Base-by-base conservation (phyloP, 75 land plant genomes). In the Cupressus sempervirens region DNA sequence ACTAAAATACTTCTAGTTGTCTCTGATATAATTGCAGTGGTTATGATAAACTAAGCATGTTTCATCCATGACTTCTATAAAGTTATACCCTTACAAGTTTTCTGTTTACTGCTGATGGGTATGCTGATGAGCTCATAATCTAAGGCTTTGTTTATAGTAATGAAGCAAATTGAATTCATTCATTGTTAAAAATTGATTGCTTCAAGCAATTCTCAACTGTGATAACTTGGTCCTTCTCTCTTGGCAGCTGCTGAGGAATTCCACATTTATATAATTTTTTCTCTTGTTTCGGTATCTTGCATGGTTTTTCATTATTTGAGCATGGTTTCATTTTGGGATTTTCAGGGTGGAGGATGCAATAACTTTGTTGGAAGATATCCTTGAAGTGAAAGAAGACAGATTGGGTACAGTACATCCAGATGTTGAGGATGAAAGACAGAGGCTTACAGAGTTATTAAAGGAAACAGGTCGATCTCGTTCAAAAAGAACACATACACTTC, bases 371-470 rank as follows among this genome's bases (percentile, higher is more conserved):
- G 91, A 90, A 76, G 58, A 84, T 16, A 54, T 90, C 29, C 50
- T 90, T 50, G 90, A 90, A 62, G 88, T 87, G 43, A 90, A 90
- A 80, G 91, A 89, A 74, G 91, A 90, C 29, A 83, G 84, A 77
- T 75, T 90, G 68, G 91, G 91, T 29, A 90, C 91, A 29, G 88
- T 89, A 29, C 91, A 90, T 77, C 91, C 91, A 16, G 91, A 90
- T 38, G 91, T 90, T 26, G 85, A 86, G 56, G 84, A 89, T 65
- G 91, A 89, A 40, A 81, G 91, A 43, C 52, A 86, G 32, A 70
- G 91, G 52, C 80, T 90, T 52, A 50, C 75, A 46, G 84, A 86
- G 72, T 77, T 90, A 43, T 88, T 90, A 8, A 89, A 90, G 73
- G 91, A 89, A 45, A 80, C 87, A 11, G 91, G 91, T 18, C 86